Percentiles rank a stretch among this genome's conserved stretches.
These are phyloP conservation scores for Pisolithus thermaeus DNA, from an alignment of 1,284 basidiomycete genomes.

Conservation along the genomic window DNA sequence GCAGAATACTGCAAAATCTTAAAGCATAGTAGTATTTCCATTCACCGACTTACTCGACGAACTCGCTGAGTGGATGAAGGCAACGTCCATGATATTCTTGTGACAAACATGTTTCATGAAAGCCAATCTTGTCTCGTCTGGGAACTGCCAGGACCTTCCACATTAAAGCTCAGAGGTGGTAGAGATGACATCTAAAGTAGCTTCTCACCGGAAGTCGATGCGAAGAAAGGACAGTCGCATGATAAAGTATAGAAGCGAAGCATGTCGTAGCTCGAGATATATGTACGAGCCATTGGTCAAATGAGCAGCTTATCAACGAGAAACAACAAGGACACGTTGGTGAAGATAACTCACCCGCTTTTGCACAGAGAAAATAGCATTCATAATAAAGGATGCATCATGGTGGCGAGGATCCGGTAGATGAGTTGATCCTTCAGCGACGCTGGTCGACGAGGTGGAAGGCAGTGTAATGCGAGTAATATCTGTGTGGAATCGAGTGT, in stretches of 20 bases:
- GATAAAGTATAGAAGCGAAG: constrained; percentile 82
- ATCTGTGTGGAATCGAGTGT: no score
- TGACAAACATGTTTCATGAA: no score
- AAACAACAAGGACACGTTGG: not conserved
- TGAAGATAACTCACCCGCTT: constrained; percentile 61
- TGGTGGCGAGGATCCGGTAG: constrained; percentile 68
- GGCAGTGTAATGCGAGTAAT: constrained; percentile 51
- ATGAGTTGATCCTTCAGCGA: constrained; percentile 36
- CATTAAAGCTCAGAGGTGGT: constrained; percentile 62
- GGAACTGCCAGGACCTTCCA: no score
- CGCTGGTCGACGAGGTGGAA: constrained; percentile 28
- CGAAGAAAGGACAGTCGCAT: constrained; percentile 37
- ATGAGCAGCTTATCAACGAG: constrained; percentile 68
- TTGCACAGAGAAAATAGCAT: no score
- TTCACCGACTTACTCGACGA: no score
- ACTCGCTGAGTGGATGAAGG: no score
- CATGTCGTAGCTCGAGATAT: constrained; percentile 72
- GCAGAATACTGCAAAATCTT: no score
- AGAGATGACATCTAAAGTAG: constrained; percentile 81
- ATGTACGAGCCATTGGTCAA: constrained; percentile 94
- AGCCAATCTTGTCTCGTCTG: no score
- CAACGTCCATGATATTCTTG: no score
- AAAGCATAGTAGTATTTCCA: no score
- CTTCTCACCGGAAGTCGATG: not conserved
- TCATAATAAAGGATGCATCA: constrained; percentile 97